Percentiles rank a stretch among this genome's conserved stretches.
These are phyloP conservation scores for Nadsonia starkeyi-henricii DNA, from an alignment of 1,139 yeast species.

Conservation along the genomic window DNA sequence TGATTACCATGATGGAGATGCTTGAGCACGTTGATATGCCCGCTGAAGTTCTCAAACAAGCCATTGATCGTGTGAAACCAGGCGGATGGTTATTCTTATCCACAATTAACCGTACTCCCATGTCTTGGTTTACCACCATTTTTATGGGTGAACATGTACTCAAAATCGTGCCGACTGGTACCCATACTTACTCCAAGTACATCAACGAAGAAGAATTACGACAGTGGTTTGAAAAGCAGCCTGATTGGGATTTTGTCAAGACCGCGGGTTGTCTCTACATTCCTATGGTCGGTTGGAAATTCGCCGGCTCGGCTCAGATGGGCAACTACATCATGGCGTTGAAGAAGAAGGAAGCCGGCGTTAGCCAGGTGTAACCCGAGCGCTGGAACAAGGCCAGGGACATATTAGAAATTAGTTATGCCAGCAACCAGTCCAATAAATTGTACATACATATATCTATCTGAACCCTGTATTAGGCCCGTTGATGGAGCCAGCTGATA, in stretches of 20 bases:
- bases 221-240: conserved; percentile 43
- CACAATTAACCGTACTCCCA: conserved; percentile 77
- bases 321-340: conserved; percentile 91
- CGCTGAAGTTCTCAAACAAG: conserved; percentile 50
- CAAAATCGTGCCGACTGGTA: conserved; percentile 76
- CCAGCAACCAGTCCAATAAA: too few relatives aligned
- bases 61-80: conserved; percentile 51
- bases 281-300: conserved; percentile 78
- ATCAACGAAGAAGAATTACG: conserved; percentile 63
- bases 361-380: too few relatives aligned
- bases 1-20: conserved; percentile 87
- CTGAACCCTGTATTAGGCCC: too few relatives aligned
- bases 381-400: too few relatives aligned
- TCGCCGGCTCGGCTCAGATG: conserved; percentile 40
- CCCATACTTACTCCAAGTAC: conserved; percentile 79
- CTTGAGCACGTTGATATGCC: conserved; percentile 90
- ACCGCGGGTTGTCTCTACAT: conserved; percentile 70
- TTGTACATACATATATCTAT: too few relatives aligned
- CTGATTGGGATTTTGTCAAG: conserved; percentile 43
- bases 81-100: conserved; percentile 83
- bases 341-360: conserved; percentile 14
- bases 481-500: too few relatives aligned
- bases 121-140: conserved; percentile 91
- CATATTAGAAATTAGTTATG: too few relatives aligned
- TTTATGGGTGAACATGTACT: conserved; percentile 76